Percentiles rank a stretch among this genome's conserved stretches.
Evolutionary conservation across 208 protist genomes (phyloP).

Genomic region (Leishmania arabica): DNA sequence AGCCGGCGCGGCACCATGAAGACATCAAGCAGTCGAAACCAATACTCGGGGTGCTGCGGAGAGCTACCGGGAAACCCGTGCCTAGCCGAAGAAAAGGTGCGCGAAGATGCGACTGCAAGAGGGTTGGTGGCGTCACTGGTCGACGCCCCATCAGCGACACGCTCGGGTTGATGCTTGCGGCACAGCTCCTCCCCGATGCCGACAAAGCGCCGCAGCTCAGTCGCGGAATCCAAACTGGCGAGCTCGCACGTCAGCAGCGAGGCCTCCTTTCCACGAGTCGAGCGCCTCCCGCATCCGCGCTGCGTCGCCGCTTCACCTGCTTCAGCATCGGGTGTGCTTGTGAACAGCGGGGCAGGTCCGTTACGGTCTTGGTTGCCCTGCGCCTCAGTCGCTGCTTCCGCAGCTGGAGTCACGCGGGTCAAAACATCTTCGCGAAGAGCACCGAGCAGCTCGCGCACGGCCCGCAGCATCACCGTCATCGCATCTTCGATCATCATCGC

Average conservation of each 20-base stretch:
- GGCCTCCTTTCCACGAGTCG: background rate
- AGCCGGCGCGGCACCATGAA: slow-evolving; percentile 58
- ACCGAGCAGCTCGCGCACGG: slow-evolving; percentile 23
- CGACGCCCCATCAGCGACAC: background rate
- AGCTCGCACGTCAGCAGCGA: background rate
- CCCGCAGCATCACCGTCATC: slow-evolving; percentile 41
- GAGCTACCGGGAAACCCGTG: background rate
- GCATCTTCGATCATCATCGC: slow-evolving; percentile 64
- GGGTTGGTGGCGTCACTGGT: background rate
- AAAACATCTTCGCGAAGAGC: slow-evolving; percentile 29
- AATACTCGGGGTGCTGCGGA: slow-evolving; percentile 26
- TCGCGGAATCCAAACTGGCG: background rate
- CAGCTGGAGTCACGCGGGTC: background rate
- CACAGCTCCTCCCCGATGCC: slow-evolving; percentile 52
- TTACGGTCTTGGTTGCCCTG: background rate
- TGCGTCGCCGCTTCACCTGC: background rate
- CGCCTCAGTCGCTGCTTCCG: background rate
- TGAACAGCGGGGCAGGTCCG: too few species aligned
- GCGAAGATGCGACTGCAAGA: background rate
- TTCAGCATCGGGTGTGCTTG: background rate
- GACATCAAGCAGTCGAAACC: slow-evolving; percentile 69
- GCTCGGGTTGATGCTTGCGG: slow-evolving; percentile 35
- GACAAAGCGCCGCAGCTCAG: slow-evolving; percentile 38
- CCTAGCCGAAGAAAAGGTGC: background rate
- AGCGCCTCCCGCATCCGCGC: background rate